A percentile compares a stretch with the other conserved stretches of the same genome.
phyloP scores from a whole-genome alignment of 768 basidiomycete species.

The Termitomyces sp. region DNA sequence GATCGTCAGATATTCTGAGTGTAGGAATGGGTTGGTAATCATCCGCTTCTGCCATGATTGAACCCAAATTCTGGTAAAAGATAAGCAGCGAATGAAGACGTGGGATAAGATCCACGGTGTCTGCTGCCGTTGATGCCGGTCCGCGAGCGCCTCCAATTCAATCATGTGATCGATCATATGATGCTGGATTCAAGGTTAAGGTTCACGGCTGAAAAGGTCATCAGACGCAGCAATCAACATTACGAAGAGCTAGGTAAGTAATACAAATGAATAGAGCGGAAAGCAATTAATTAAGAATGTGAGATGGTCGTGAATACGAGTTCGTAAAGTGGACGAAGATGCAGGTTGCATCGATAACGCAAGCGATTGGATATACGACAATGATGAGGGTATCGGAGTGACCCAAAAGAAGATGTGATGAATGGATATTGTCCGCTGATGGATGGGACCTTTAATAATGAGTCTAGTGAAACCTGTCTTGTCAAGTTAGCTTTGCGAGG shows the following conservation, averaged over 20 bases:
- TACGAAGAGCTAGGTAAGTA: slow-evolving; percentile 26
- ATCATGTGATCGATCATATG: slow-evolving; percentile 16
- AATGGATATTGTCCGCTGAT: slow-evolving; percentile 7
- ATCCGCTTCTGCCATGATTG: slow-evolving; percentile 19
- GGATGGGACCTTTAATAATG: slow-evolving; percentile 2
- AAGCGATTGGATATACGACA: slow-evolving; percentile 17
- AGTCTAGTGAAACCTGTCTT: slow-evolving; percentile 10
- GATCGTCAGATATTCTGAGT: slow-evolving; percentile 34
- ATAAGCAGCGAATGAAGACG: slow-evolving; percentile 9
- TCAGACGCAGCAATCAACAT: slow-evolving; percentile 16
- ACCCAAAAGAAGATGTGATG: slow-evolving; percentile 3
- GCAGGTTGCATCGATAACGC: slow-evolving; percentile 5
- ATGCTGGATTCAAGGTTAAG: neutral
- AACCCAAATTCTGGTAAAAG: neutral
- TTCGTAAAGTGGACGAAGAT: slow-evolving; percentile 16
- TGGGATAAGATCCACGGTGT: slow-evolving; percentile 14
- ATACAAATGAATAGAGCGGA: slow-evolving; percentile 20
- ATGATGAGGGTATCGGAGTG: slow-evolving; percentile 15
- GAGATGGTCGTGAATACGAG: slow-evolving; percentile 18
- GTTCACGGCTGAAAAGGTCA: neutral
- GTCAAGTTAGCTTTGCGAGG: neutral
- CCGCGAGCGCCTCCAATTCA: too few relatives aligned
- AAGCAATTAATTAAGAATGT: slow-evolving; percentile 15
- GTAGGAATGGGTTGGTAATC: slow-evolving; percentile 22
- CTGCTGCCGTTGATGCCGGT: neutral